Percentiles rank a stretch among this genome's conserved stretches.
These are phyloP conservation scores for Termitomyces sp. DNA, from an alignment of 768 basidiomycete species.

Conservation along the genomic window DNA sequence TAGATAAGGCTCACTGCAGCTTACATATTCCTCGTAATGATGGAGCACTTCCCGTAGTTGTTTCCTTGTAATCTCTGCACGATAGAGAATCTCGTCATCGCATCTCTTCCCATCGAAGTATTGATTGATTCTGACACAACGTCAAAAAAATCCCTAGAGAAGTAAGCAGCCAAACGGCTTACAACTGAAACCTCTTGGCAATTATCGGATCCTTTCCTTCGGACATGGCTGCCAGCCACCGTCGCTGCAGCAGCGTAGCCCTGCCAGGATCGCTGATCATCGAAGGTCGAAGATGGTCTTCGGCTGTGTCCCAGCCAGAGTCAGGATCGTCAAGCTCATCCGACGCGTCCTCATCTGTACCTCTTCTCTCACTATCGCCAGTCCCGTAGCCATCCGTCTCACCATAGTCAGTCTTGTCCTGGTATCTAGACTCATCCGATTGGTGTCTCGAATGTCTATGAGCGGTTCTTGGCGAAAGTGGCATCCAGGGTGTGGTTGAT, in stretches of 20 bases:
- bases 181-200: conserved; percentile 76
- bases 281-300: conserved; percentile 44
- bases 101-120: conserved; percentile 92
- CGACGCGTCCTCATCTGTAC: conserved; percentile 40
- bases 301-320: conserved; percentile 42
- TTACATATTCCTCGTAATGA: conserved; percentile 84
- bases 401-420: conserved; percentile 33
- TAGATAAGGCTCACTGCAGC: conserved; percentile 16
- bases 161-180: conserved; percentile 17
- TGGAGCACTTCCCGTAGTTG: conserved; percentile 80
- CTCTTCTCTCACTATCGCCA: conserved; percentile 27
- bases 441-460: conserved; percentile 39
- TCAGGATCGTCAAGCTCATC: conserved; percentile 32
- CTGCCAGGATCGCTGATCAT: conserved; percentile 81
- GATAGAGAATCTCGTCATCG: conserved; percentile 90
- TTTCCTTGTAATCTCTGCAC: conserved; percentile 78
- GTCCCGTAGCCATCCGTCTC: conserved; percentile 26
- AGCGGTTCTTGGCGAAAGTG: conserved; percentile 49
- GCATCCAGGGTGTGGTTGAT: conserved; percentile 38
- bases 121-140: conserved; percentile 64
- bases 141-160: neutral
- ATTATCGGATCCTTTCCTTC: conserved; percentile 70
- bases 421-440: conserved; percentile 40
- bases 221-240: conserved; percentile 90
- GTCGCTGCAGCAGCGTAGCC: conserved; percentile 71